Conservation (phyloP, 495 filamentous ascomycete genomes). For the Aspergillus affinis region DNA sequence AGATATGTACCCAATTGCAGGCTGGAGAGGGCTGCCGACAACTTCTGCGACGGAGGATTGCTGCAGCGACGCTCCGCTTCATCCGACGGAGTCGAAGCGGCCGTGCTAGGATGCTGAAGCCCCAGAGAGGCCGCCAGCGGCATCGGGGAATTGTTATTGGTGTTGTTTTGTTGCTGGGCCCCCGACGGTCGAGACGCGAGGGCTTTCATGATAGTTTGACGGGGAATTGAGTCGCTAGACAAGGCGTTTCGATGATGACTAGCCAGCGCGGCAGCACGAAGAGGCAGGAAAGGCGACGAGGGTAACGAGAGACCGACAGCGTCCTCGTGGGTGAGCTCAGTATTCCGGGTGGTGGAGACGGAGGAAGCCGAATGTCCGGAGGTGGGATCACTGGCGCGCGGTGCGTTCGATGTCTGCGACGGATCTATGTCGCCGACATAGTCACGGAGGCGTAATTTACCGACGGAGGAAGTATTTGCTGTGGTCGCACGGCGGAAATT, state of each 20-base stretch:
- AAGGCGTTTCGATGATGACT: constrained; percentile 60
- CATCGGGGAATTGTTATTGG: constrained; percentile 49
- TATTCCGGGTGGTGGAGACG: constrained; percentile 20
- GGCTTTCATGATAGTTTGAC: constrained; percentile 87
- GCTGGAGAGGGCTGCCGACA: constrained; percentile 65
- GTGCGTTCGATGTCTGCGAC: constrained; percentile 37
- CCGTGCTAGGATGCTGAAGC: constrained; percentile 30
- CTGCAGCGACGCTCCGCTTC: constrained; percentile 46
- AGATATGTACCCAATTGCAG: constrained; percentile 47
- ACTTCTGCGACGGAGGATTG: constrained; percentile 55
- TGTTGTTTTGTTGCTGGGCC: constrained; percentile 26
- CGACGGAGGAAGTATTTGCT: constrained; percentile 11
- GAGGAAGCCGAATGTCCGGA: constrained; percentile 12
- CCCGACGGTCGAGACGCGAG: constrained; percentile 67
- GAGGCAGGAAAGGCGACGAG: constrained; percentile 36
- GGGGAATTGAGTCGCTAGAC: constrained; percentile 71
- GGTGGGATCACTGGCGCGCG: constrained; percentile 26
- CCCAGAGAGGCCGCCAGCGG: constrained; percentile 51
- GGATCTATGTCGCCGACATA: constrained; percentile 45
- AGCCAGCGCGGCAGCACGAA: constrained; percentile 39
- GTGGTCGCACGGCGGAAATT: constrained; percentile 7
- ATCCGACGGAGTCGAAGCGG: constrained; percentile 31
- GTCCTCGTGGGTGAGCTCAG: constrained; percentile 34
- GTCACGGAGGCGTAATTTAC: constrained; percentile 42
- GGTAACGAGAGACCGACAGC: constrained; percentile 27